Percentiles rank a stretch among this genome's conserved stretches.
Evolutionary conservation across 208 protist genomes (phyloP).

Genomic region (Trypanosomatidae sp.): DNA sequence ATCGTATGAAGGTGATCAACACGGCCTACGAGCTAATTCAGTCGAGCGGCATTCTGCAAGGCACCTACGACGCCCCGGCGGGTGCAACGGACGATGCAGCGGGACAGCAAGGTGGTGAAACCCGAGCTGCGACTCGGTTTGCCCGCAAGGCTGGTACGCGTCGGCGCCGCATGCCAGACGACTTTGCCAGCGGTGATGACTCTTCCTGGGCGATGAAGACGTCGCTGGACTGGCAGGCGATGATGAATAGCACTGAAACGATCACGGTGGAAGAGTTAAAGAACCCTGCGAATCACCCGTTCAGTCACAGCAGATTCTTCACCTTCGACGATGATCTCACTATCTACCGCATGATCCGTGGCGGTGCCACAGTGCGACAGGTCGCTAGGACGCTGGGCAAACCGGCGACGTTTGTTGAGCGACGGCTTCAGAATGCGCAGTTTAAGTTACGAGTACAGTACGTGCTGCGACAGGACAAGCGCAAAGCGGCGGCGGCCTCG

Average conservation of each 20-base stretch:
- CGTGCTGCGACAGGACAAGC: constrained; percentile 63
- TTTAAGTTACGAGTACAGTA: constrained; percentile 89
- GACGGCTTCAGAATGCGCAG: constrained; percentile 84
- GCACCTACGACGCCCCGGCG: background rate
- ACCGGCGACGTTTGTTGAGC: constrained; percentile 81
- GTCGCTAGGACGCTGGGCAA: constrained; percentile 83
- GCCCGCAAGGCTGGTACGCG: constrained; percentile 41
- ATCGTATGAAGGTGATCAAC: constrained; percentile 90
- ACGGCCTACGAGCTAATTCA: constrained; percentile 89
- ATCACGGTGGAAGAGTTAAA: constrained; percentile 62
- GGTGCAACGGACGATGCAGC: background rate
- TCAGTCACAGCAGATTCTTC: constrained; percentile 88
- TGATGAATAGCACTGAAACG: constrained; percentile 52
- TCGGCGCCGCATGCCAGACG: constrained; percentile 67
- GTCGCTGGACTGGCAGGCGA: constrained; percentile 71
- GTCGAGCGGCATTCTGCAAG: constrained; percentile 53
- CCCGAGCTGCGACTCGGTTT: constrained; percentile 28
- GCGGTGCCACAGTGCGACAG: constrained; percentile 77
- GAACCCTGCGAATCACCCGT: constrained; percentile 88
- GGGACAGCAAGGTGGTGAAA: background rate
- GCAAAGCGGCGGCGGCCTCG: constrained; percentile 2
- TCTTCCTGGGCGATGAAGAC: constrained; percentile 77
- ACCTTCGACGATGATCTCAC: constrained; percentile 79
- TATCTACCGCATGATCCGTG: constrained; percentile 87
- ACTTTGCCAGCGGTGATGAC: constrained; percentile 85